Evolutionary conservation across 441 rosid genomes (phyloP).

Genomic region (Euphorbia celastroides): DNA sequence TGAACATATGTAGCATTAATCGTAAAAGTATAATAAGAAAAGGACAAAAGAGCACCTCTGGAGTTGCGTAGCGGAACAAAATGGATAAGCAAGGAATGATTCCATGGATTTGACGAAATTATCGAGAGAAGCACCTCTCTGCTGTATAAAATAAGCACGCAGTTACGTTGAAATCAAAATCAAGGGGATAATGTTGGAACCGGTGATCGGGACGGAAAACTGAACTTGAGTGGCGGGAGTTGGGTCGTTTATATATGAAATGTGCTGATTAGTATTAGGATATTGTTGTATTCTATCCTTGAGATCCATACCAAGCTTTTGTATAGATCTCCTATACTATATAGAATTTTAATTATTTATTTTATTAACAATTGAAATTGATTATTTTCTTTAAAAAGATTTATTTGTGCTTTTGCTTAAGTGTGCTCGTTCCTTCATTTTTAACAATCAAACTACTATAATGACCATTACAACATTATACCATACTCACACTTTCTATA

Average conservation of each 20-base stretch:
- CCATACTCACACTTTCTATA: no score
- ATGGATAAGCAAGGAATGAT: conserved; percentile 14
- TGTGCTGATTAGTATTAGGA: no score
- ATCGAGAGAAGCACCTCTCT: background rate
- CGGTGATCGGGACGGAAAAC: background rate
- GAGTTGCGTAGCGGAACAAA: conserved; percentile 49
- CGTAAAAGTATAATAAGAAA: background rate
- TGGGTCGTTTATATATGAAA: background rate
- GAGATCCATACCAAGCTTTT: no score
- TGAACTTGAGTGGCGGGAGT: background rate
- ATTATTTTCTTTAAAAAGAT: no score
- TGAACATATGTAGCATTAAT: background rate
- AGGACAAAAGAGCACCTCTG: conserved; percentile 34
- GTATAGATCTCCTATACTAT: no score
- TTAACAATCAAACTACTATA: no score
- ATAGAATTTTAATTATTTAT: no score
- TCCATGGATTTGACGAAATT: conserved; percentile 1
- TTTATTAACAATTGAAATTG: no score
- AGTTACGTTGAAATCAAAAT: background rate
- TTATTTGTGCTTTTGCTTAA: no score
- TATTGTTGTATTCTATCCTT: no score
- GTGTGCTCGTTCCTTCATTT: no score
- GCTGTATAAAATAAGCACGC: background rate
- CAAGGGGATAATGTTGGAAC: background rate
- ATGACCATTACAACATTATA: no score